Conservation (phyloP, 1,284 basidiomycete species). For the Moesziomyces sp. region DNA sequence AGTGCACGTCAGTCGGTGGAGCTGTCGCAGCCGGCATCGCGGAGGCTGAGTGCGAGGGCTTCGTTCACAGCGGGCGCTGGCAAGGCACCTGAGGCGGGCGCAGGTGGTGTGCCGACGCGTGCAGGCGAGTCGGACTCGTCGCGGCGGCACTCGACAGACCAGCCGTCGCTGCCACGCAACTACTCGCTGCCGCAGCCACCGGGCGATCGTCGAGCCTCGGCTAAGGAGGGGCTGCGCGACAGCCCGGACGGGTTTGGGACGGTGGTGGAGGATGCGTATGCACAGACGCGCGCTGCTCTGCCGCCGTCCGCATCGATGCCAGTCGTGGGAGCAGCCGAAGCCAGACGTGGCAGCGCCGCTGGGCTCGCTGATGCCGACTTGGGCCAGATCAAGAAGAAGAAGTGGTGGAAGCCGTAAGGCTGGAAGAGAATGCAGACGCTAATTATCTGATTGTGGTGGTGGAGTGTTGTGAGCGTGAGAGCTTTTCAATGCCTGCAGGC, state of each 20-base stretch:
- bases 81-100: neutral
- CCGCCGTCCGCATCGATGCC: constrained; percentile 31
- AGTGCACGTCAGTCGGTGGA: constrained; percentile 27
- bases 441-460: no score
- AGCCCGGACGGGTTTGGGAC: constrained; percentile 26
- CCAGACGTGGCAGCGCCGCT: neutral
- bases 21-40: constrained; percentile 4
- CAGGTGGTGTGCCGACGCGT: neutral
- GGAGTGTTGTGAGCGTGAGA: no score
- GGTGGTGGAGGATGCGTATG: constrained; percentile 28
- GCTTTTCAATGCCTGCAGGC: no score
- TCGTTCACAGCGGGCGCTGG: constrained; percentile 7
- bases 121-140: neutral
- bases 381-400: constrained; percentile 30
- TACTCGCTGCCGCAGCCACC: constrained; percentile 25
- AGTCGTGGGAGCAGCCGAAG: neutral
- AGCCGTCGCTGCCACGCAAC: constrained; percentile 16
- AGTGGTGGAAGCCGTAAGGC: constrained; percentile 30
- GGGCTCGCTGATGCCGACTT: neutral
- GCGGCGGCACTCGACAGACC: constrained; percentile 18
- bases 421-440: no score
- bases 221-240: constrained; percentile 5
- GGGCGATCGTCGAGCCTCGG: constrained; percentile 2
- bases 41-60: constrained; percentile 7
- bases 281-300: constrained; percentile 25